phyloP scores from a whole-genome alignment of 768 basidiomycete species.

The Russula abietina region DNA sequence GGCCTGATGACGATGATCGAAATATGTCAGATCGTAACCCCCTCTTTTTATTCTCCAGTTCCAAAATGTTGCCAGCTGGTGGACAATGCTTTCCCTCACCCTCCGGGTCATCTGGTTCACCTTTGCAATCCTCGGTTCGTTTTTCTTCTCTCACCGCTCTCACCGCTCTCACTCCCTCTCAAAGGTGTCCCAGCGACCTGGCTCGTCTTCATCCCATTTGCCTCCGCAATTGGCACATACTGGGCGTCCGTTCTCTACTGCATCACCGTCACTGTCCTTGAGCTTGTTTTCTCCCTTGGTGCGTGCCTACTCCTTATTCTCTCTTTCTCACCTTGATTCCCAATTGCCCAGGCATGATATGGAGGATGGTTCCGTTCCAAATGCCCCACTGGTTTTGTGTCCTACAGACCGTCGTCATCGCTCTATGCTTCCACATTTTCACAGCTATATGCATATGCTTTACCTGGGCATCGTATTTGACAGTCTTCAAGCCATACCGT shows the following conservation, averaged over 20 bases:
- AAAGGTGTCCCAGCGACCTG: constrained; percentile 30
- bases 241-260: constrained; percentile 49
- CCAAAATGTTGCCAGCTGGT: background rate
- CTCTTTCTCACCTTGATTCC: constrained; percentile 1
- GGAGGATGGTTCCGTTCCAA: constrained; percentile 51
- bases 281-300: constrained; percentile 59
- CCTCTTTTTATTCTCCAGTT: background rate
- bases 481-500: constrained; percentile 22
- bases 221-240: constrained; percentile 37
- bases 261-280: constrained; percentile 44
- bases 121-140: constrained; percentile 11
- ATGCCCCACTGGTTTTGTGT: constrained; percentile 59
- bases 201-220: constrained; percentile 43
- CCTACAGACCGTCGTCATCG: constrained; percentile 24
- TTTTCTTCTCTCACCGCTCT: background rate
- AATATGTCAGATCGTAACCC: background rate
- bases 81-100: constrained; percentile 15
- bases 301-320: constrained; percentile 18
- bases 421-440: constrained; percentile 26
- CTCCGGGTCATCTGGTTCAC: constrained; percentile 24
- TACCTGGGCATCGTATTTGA: constrained; percentile 25
- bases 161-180: background rate
- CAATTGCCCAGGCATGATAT: constrained; percentile 47
- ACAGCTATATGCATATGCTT: constrained; percentile 28
- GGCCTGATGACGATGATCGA: background rate